Base-by-base conservation (phyloP, 1,284 basidiomycete genomes). In the Austroboletus niveus region DNA sequence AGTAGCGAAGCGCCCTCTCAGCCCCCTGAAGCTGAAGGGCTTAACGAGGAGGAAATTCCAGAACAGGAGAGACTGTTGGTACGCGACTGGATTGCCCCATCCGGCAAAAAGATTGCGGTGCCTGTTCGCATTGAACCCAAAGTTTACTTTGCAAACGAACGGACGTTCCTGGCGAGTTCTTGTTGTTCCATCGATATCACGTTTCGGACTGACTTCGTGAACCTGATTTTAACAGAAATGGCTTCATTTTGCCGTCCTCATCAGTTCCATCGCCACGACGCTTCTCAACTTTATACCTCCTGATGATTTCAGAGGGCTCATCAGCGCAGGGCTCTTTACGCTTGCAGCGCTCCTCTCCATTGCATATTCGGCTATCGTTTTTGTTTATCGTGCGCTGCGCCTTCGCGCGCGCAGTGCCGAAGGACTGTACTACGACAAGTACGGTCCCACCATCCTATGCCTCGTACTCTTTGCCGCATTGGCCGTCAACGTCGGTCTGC, bases 121-220 rank as follows among this genome's bases (percentile, higher is more conserved):
- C 95, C 96, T 34, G 87, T 99, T 32, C 84, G 96, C 47, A 82
- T 99, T 51, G 96, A 99, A 72, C 96, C 96, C 35, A 99, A 99
- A 74, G 94, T 97, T 8, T 97, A 97, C 68, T 99, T 98, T 69
- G 96, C 96, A 4, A 91, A 92, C 43, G 96, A 98, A 70, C 79
- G 94, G 53, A 95, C 93, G n/a, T 92, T 90, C 76, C 66, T 92
- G 69, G 89, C 88, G 64, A 66, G 84, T 71, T 24, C 45, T 53
- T 60, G 1, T 29, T 44, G 29, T n/a, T 50, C 52, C n/a, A 27
- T 45, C 44, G 7, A 8, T 20, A 47, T 60, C 46, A 48, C 22
- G 12, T 45, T 31, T 44, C 31, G 29, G 32, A 34, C 51, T 68
- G 41, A 68, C 14, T 5, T 14, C 29, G 41, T 7, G 30, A 41